These are phyloP conservation scores for Aspergillus sergii DNA, from an alignment of 2,329 filamentous ascomycete genomes.

Conservation along the genomic window DNA sequence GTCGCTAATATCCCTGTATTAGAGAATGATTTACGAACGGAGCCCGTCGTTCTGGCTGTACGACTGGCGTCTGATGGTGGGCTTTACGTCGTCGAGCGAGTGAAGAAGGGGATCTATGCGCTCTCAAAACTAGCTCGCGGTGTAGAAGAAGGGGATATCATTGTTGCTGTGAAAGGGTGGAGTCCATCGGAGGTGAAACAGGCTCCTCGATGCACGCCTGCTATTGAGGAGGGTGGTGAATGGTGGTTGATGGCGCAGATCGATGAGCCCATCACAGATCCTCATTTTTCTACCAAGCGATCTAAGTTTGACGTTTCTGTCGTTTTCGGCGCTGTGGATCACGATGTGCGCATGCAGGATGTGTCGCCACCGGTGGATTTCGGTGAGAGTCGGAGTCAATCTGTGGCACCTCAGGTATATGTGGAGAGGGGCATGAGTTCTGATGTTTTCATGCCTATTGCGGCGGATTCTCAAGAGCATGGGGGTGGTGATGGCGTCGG, in stretches of 20 bases:
- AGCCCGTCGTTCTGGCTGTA: slow-evolving; percentile 33
- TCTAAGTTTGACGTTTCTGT: slow-evolving; percentile 32
- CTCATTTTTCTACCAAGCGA: slow-evolving; percentile 22
- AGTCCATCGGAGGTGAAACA: slow-evolving; percentile 12
- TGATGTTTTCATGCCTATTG: slow-evolving; percentile 10
- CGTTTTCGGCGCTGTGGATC: slow-evolving; percentile 28
- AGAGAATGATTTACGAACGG: slow-evolving; percentile 30
- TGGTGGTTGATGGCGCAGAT: slow-evolving; percentile 43
- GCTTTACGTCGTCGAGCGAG: slow-evolving; percentile 43
- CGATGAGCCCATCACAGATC: slow-evolving; percentile 28
- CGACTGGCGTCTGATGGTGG: slow-evolving; percentile 32
- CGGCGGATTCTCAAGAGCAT: slow-evolving; percentile 21
- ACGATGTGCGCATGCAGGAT: slow-evolving; percentile 10
- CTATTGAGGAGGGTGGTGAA: slow-evolving; percentile 13
- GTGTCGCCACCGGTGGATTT: slow-evolving; percentile 26
- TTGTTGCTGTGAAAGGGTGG: slow-evolving; percentile 41
- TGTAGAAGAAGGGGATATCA: slow-evolving; percentile 42
- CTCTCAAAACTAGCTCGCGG: slow-evolving; percentile 36
- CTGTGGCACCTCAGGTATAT: slow-evolving; percentile 14
- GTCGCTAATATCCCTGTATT: slow-evolving; percentile 39
- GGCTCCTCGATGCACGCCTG: slow-evolving; percentile 10
- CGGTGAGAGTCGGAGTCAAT: slow-evolving; percentile 19
- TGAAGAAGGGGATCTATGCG: slow-evolving; percentile 44
- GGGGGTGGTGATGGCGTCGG: slow-evolving; percentile 12
- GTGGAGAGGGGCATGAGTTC: slow-evolving; percentile 18